Conservation (phyloP, 2,329 filamentous ascomycete genomes). For the Fusarium goolgardi region DNA sequence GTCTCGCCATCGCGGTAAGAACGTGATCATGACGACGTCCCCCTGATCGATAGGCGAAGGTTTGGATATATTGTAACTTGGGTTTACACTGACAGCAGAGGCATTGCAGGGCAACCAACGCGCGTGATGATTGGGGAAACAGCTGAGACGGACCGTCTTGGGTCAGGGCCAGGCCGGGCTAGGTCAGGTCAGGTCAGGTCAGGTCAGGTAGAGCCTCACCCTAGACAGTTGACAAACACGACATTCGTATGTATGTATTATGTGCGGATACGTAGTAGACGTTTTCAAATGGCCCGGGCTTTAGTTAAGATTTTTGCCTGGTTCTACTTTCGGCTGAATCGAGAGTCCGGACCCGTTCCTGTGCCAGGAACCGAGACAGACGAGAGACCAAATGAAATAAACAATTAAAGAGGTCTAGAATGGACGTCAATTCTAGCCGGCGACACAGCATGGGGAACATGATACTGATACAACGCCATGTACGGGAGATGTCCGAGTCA, state of each 20-base stretch:
- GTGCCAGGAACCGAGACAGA: slow-evolving; percentile 18
- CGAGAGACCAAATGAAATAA: not conserved
- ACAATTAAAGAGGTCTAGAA: not conserved
- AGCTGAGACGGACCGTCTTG: slow-evolving; percentile 22
- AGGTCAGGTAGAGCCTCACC: slow-evolving; percentile 20
- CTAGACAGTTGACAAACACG: slow-evolving; percentile 19
- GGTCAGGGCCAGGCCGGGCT: not conserved
- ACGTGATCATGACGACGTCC: slow-evolving; percentile 25
- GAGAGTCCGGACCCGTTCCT: slow-evolving; percentile 18
- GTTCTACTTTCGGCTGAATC: slow-evolving; percentile 26
- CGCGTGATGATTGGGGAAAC: slow-evolving; percentile 23
- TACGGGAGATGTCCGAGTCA: slow-evolving; percentile 32
- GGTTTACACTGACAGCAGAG: not conserved
- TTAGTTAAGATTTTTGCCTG: slow-evolving; percentile 17
- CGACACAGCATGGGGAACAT: not conserved
- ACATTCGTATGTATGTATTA: slow-evolving; percentile 25
- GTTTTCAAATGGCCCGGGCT: slow-evolving; percentile 24
- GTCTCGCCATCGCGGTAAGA: slow-evolving; percentile 15
- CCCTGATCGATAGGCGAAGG: slow-evolving; percentile 26
- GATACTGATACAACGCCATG: slow-evolving; percentile 7
- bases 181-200: not conserved
- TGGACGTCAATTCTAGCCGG: slow-evolving; percentile 1
- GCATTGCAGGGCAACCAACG: slow-evolving; percentile 5
- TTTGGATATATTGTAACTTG: not conserved
- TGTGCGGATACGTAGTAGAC: not conserved